phyloP scores from a whole-genome alignment of 2,329 filamentous ascomycete genomes.

The Beauveria sp. region DNA sequence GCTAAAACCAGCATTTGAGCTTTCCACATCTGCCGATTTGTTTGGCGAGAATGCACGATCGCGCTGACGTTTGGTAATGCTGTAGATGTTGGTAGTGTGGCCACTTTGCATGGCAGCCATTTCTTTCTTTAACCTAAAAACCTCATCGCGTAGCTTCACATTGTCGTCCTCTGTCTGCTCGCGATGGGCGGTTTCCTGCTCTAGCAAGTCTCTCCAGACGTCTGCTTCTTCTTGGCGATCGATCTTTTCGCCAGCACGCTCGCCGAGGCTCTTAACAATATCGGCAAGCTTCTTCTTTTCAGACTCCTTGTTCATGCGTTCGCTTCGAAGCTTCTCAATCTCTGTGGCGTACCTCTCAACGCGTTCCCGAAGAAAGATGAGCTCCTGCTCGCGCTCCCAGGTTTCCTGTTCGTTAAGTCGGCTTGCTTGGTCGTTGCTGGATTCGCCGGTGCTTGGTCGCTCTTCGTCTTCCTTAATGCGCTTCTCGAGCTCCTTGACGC shows the following conservation, averaged over 20 bases:
- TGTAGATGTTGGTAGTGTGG: conserved; percentile 60
- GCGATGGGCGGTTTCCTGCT: conserved; percentile 80
- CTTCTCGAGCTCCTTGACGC: conserved; percentile 80
- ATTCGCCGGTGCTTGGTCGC: conserved; percentile 54
- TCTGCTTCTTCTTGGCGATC: conserved; percentile 60
- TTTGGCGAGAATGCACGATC: conserved; percentile 39
- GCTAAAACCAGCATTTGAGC: conserved; percentile 44
- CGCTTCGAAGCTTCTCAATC: conserved; percentile 73
- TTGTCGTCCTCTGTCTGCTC: conserved; percentile 91
- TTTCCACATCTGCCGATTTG: conserved; percentile 39
- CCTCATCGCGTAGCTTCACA: conserved; percentile 72
- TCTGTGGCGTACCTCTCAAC: conserved; percentile 77
- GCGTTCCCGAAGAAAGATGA: conserved; percentile 75
- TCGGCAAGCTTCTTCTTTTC: conserved; percentile 85
- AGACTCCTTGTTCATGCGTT: conserved; percentile 69
- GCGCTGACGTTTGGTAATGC: conserved; percentile 49
- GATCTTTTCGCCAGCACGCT: conserved; percentile 40
- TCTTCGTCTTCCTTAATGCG: conserved; percentile 61
- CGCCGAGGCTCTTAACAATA: conserved; percentile 53
- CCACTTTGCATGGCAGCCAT: conserved; percentile 29
- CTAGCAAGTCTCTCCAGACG: conserved; percentile 90
- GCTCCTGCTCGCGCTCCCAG: conserved; percentile 73
- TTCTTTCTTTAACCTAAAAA: conserved; percentile 64
- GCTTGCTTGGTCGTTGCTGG: conserved; percentile 50
- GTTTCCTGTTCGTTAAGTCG: conserved; percentile 50